phyloP scores from a whole-genome alignment of 148 eudicot species.

The Chenopodium formosanum region DNA sequence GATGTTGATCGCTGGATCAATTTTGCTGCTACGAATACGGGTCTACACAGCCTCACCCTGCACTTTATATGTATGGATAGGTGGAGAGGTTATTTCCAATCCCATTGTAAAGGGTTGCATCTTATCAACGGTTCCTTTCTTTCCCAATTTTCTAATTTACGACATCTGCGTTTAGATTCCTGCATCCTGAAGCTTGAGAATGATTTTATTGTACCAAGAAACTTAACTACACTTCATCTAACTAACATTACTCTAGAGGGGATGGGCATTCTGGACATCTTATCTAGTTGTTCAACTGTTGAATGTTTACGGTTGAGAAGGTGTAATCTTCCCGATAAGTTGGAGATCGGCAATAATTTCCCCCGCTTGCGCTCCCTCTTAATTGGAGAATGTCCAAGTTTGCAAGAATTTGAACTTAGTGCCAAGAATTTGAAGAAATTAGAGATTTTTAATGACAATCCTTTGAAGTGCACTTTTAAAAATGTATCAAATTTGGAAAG shows the following conservation, averaged over 20 bases:
- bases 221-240: no score
- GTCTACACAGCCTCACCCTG: not conserved
- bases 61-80: not conserved
- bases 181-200: not conserved
- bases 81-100: not conserved
- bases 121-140: not conserved
- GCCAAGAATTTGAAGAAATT: not conserved
- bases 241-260: no score
- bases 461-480: not conserved
- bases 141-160: not conserved
- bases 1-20: not conserved
- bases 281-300: no score
- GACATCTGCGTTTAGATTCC: not conserved
- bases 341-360: not conserved
- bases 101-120: not conserved
- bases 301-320: no score
- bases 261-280: no score
- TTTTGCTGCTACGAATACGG: not conserved
- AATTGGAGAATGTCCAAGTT: not conserved
- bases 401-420: not conserved
- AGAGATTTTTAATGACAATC: not conserved
- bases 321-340: no score
- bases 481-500: not conserved
- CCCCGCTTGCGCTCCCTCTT: not conserved
- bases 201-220: no score